These are phyloP conservation scores for Amanita polypyramis DNA, from an alignment of 768 basidiomycete species.

Conservation along the genomic window DNA sequence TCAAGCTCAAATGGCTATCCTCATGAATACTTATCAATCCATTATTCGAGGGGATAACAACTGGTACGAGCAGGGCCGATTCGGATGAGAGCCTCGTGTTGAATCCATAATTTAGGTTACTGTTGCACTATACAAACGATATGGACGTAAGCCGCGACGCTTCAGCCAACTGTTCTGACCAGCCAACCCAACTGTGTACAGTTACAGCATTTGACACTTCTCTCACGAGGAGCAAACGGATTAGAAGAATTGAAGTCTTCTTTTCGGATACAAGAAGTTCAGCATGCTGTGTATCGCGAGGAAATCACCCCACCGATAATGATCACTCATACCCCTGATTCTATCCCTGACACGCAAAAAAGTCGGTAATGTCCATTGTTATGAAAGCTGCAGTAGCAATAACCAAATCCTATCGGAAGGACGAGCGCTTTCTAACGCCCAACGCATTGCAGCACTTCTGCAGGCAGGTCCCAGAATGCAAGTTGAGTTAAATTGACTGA, in stretches of 20 bases:
- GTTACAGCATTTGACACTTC: not conserved
- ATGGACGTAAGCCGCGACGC: not conserved
- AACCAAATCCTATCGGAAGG: not conserved
- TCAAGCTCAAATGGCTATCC: not conserved
- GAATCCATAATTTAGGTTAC: not conserved
- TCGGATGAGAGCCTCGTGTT: not conserved
- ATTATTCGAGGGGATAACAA: not conserved
- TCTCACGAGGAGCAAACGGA: constrained; percentile 1
- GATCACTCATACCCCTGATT: not conserved
- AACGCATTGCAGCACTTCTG: not conserved
- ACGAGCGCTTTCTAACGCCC: constrained; percentile 2
- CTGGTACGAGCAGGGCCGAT: not conserved
- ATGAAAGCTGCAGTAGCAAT: not conserved
- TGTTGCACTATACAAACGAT: not conserved
- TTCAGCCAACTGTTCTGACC: not conserved
- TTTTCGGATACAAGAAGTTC: not conserved
- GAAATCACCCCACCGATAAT: not conserved
- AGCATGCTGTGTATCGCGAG: constrained; percentile 7
- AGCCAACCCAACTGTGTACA: not conserved
- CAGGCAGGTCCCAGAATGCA: not conserved
- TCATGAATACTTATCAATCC: constrained; percentile 3
- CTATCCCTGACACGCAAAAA: not conserved
- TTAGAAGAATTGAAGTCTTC: constrained; percentile 1
- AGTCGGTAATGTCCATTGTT: not conserved
- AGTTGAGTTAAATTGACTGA: not conserved